Conservation (phyloP, 1,284 basidiomycete genomes). For the Tylopilus sp. region DNA sequence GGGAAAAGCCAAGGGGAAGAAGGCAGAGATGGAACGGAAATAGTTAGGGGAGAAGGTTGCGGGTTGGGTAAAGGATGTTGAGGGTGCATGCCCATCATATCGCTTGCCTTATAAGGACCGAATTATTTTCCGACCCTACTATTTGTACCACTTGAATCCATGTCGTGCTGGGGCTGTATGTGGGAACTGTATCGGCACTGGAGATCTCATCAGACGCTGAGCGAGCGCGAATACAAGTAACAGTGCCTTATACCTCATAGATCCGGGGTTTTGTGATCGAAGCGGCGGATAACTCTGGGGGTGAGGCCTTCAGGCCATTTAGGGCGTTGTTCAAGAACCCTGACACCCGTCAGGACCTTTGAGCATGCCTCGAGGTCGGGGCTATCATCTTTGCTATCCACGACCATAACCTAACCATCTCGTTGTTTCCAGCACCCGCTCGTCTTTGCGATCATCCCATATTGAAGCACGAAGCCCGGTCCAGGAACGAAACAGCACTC, state of each 20-base stretch:
- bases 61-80: neutral
- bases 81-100: neutral
- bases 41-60: neutral
- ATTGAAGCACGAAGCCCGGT: conserved; percentile 29
- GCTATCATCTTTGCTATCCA: neutral
- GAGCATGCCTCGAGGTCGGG: neutral
- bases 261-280: too few species aligned
- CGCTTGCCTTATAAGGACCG: too few species aligned
- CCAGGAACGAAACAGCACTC: conserved; percentile 28
- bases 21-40: neutral
- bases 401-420: neutral
- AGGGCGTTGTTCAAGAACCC: too few species aligned
- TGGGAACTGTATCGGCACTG: neutral
- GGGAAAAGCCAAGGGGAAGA: neutral
- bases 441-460: neutral
- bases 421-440: neutral
- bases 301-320: too few species aligned
- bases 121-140: too few species aligned
- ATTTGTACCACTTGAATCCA: too few species aligned
- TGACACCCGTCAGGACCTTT: too few species aligned
- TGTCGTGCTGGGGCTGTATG: too few species aligned
- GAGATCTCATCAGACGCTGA: too few species aligned
- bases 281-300: too few species aligned
- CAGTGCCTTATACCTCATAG: too few species aligned
- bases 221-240: too few species aligned